phyloP scores from a whole-genome alignment of 2,329 filamentous ascomycete species.

The Sphaerulina musiva region DNA sequence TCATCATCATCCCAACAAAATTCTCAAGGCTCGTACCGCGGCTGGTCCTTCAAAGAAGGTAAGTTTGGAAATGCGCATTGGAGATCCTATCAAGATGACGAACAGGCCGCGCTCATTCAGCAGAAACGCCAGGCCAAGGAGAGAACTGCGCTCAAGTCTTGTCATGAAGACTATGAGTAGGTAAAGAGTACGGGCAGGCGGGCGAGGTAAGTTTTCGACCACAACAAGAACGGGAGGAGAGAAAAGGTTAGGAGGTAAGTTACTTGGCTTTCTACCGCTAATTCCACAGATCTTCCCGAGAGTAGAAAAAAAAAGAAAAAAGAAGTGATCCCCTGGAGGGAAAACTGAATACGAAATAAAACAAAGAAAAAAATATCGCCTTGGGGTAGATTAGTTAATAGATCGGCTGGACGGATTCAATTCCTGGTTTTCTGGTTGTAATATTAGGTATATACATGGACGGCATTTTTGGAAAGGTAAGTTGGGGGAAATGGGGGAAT shows the following conservation, averaged over 20 bases:
- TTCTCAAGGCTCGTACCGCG: background rate
- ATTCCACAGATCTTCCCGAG: background rate
- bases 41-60: slow-evolving; percentile 6
- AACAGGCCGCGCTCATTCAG: background rate
- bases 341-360: background rate
- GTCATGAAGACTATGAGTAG: background rate
- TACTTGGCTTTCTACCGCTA: background rate
- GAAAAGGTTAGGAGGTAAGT: too few species aligned
- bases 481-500: too few species aligned
- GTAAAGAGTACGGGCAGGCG: background rate
- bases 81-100: slow-evolving; percentile 1
- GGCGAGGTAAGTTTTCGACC: background rate
- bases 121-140: background rate
- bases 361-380: background rate
- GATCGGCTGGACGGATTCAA: slow-evolving; percentile 2
- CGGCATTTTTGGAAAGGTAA: background rate
- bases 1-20: too few species aligned
- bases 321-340: background rate
- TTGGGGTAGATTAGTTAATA: background rate
- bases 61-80: slow-evolving; percentile 6
- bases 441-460: background rate
- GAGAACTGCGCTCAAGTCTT: slow-evolving; percentile 4
- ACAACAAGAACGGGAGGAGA: background rate
- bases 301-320: too few species aligned
- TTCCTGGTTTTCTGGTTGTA: slow-evolving; percentile 6